Conservation (phyloP, 192 early-diverging fungal species). For the Hyaloraphidium curvatum region DNA sequence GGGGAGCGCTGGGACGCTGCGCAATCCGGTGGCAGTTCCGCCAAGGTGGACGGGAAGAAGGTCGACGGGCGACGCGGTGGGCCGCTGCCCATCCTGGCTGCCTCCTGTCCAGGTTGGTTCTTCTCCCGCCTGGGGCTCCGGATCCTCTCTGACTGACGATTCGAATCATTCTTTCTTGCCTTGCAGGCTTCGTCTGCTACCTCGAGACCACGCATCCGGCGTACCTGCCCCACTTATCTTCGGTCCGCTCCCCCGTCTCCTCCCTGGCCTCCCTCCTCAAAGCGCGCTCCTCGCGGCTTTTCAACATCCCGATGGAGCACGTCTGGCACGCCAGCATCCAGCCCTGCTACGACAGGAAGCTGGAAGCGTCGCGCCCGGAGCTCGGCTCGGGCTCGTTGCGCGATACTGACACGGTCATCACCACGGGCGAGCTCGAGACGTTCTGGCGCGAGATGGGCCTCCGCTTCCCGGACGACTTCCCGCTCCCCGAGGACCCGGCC, state of each 20-base stretch:
- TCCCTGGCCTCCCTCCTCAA: constrained; percentile 26
- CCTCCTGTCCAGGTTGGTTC: constrained; percentile 27
- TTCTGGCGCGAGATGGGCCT: constrained; percentile 21
- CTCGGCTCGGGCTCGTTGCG: constrained; percentile 70
- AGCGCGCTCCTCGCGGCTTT: not conserved
- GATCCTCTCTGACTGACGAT: not conserved
- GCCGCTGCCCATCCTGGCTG: constrained; percentile 27
- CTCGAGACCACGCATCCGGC: constrained; percentile 93
- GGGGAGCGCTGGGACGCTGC: constrained; percentile 64
- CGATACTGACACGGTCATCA: constrained; percentile 93
- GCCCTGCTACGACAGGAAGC: constrained; percentile 99
- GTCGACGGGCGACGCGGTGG: too few relatives aligned
- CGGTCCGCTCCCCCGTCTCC: constrained; percentile 73
- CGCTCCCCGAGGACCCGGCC: too few relatives aligned
- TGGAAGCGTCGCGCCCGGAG: constrained; percentile 84
- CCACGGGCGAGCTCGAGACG: constrained; percentile 79
- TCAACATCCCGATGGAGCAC: constrained; percentile 28
- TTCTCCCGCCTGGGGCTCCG: not conserved
- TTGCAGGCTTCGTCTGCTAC: constrained; percentile 92
- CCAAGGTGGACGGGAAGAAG: too few relatives aligned
- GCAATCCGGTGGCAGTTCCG: too few relatives aligned
- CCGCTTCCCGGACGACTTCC: too few relatives aligned
- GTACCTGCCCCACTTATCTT: constrained; percentile 82
- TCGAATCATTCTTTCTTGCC: too few relatives aligned
- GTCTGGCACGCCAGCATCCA: constrained; percentile 90